Base-by-base conservation (phyloP, 2,329 filamentous ascomycete species). In the Rutstroemia sydowiana region DNA sequence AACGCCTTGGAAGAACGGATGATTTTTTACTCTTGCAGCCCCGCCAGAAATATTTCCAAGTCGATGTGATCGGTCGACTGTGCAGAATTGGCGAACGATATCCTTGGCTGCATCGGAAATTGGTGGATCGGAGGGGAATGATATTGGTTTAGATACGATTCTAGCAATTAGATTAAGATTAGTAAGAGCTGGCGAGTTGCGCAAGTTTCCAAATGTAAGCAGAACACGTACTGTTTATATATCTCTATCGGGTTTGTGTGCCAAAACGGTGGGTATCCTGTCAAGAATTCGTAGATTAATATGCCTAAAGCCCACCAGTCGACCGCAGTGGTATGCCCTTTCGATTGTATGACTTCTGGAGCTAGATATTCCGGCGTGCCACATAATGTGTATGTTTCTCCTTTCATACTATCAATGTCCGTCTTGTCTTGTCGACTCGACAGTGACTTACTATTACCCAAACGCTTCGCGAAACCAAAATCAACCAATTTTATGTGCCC, bases 281-380 rank as follows among this genome's bases (percentile, higher is more conserved):
- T 89, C 45, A 92, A 71, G 65, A 92, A 92, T 65, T 93, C 88
- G 68, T 89, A 92, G 54, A 92, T 83, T 52, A 93, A 70, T 59
- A 92, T 90, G 23, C 88, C 88, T 59, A 93, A 75, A 0, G 88
- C 87, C 88, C 88, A 92, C 87, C 87, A 92, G 72, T 92, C 87
- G 32, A 92, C 87, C 13, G 87, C 86, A 2, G 79, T 82, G 2
- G 79, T 84, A 64, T 85, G 82, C 11, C 85, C 87, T 65, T 88
- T 89, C 66, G 88, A 90, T 59, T 88, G 81, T 60, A 92, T 91
- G 39, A 92, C 87, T 70, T 92, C 87, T 5, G 87, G 87, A 2
- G 87, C 87, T 42, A 92, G 80, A 67, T 92, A 92, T 65, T 92
- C 87, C 42, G 87, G 87, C 1, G 87, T 92, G 46, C 87, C 87